A percentile compares a stretch with the other conserved stretches of the same genome.
phyloP scores from a whole-genome alignment of 768 basidiomycete species.

The Trametes gibbosa region DNA sequence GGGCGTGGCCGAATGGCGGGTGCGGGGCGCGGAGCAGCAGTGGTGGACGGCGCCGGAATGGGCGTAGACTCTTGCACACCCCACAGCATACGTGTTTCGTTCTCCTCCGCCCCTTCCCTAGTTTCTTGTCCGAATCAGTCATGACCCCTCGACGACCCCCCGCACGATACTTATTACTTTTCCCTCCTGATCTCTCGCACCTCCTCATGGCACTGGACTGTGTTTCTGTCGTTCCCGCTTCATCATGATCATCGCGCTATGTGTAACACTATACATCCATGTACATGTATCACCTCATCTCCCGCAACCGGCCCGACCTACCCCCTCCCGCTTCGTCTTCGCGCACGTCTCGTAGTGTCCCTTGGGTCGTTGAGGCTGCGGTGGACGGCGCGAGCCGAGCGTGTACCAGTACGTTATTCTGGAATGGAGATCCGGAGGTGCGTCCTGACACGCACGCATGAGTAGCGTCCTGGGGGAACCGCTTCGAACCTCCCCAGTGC shows the following conservation, averaged over 20 bases:
- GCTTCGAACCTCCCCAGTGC: no score
- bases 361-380: not conserved
- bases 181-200: not conserved
- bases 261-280: constrained; percentile 3
- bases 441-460: no score
- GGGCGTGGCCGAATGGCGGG: constrained; percentile 74
- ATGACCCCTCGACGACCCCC: not conserved
- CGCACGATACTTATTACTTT: not conserved
- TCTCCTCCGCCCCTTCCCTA: not conserved
- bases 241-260: not conserved
- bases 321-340: no score
- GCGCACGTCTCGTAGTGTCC: not conserved
- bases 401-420: not conserved
- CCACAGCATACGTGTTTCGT: not conserved
- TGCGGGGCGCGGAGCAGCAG: constrained; percentile 67
- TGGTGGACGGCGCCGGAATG: constrained; percentile 62
- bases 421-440: not conserved
- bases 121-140: not conserved
- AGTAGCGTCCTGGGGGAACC: no score
- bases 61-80: constrained; percentile 28
- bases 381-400: not conserved
- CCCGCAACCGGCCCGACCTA: no score
- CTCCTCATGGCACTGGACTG: not conserved
- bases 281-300: constrained; percentile 8
- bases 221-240: not conserved